Base-by-base conservation (phyloP, 345 rosid species). In the Balakata baccata region DNA sequence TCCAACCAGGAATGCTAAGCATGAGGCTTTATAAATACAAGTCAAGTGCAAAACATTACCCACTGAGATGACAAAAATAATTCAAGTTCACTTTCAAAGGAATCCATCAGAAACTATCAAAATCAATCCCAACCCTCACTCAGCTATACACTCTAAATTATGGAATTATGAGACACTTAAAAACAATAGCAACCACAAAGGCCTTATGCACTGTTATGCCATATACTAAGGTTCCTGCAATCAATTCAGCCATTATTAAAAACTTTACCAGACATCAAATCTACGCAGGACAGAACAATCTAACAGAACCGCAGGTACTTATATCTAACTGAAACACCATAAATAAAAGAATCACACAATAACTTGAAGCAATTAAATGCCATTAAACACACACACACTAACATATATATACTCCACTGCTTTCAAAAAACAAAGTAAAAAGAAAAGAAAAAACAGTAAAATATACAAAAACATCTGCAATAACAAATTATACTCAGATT, bases 251-350 rank as follows among this genome's bases (percentile, higher is more conserved):
- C 59, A 54, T 54, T 54, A 54, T 54, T 18, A 10, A 23, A 54
- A 54, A 54, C 59, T 54, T 54, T 54, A 54, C 59, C 38, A 46
- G 68, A 47, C 58, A 60, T 29, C 11, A 72, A 72, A 60, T 49
- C 11, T 47, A 72, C 2, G 47, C 45, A 34, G 68, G 25, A 60
- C 34, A 11, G 58, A 25, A 34, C 37, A 72, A 72, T 60, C 46
- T 60, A 46, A 12, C 25, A 58, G 54, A 45, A 58, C 18, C 46
- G 29, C 34, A 57, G 39, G 62, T 63, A 37, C 62, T 20, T 53
- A 18, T 60, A 56, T 20, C 50, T 39, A 37, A 60, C 41, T 23
- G 16, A 45, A 70, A 70, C 68, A 71, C 9, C 54, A 46, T 59
- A 49, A 59, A 45, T 51, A 43, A 68, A 52, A 68, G 17, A n/a